Base-by-base conservation (phyloP, 441 rosid genomes). In the Mallotus repandus region DNA sequence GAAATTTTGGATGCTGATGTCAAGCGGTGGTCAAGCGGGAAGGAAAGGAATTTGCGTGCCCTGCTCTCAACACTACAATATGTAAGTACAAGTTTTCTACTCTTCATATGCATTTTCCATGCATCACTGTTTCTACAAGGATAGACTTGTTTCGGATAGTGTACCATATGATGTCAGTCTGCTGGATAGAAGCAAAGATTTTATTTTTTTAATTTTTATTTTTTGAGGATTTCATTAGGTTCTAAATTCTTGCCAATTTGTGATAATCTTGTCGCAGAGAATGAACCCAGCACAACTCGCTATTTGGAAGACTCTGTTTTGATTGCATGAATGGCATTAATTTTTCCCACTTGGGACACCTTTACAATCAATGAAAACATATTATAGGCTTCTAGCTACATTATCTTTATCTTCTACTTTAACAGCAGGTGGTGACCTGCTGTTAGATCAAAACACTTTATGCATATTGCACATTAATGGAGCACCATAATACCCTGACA, bases 11-110 rank as follows among this genome's bases (percentile, higher is more conserved):
- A 96, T 78, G 94, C 91, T 48, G 97, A 96, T 70, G 88, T 96
- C 78, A 96, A 88, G 79, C 91, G 99, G 73, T 96, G 99, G 99
- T 89, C 97, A 21, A 85, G 81, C 57, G 97, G 98, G 79, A 96
- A 96, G 83, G 91, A 88, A 46, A 87, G 87, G 74, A 96, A 96
- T 82, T 78, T 96, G 85, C 99, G 97, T 12, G 97, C 97, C 25
- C 79, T 96, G 76, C 90, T 96, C 64, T 96, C 99, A 57, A 96
- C 99, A 2, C 88, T 93, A 35, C 98, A 93, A 85, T 93, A 89
- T 77, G 99, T 96, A 89, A 22, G 81, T 78, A 35, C 61, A 25
- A 49, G 49, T 53, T 65, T 77, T 56, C 65, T 59, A 53, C 54
- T 35, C 54, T 67, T 57, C 68, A 41, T 69, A n/a, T 7, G 9